Percentiles rank a stretch among this genome's conserved stretches.
Conservation (phyloP, 164 flowering plant species). For the Magnolia sinica region DNA sequence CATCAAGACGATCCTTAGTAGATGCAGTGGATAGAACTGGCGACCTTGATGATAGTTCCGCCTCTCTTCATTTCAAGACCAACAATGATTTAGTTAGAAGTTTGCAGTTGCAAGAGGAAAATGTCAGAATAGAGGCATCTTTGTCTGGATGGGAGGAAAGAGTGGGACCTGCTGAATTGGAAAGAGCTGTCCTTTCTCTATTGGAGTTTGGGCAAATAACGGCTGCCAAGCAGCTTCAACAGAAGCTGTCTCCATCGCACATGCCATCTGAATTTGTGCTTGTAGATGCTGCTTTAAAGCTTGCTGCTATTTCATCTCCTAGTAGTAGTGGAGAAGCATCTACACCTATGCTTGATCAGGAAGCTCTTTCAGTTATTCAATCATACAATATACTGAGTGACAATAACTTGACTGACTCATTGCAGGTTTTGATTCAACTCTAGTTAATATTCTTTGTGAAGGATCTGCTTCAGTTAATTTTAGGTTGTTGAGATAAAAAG, state of each 20-base stretch:
- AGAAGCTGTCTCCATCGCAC: slow-evolving; percentile 76
- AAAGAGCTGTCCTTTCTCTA: slow-evolving; percentile 93
- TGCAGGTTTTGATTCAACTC: slow-evolving; percentile 54
- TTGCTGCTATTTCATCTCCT: slow-evolving; percentile 70
- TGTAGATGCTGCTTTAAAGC: slow-evolving; percentile 78
- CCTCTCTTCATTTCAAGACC: slow-evolving; percentile 24
- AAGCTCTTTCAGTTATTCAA: slow-evolving; percentile 51
- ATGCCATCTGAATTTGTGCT: slow-evolving; percentile 68
- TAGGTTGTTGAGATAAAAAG: not conserved
- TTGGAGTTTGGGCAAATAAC: slow-evolving; percentile 93
- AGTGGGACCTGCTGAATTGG: slow-evolving; percentile 82
- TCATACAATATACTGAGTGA: slow-evolving; percentile 42
- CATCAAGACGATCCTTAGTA: slow-evolving; percentile 42
- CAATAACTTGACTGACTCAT: slow-evolving; percentile 39
- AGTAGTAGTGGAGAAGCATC: slow-evolving; percentile 27
- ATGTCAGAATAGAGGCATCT: slow-evolving; percentile 49
- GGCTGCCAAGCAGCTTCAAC: slow-evolving; percentile 95
- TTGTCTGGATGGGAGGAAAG: slow-evolving; percentile 94
- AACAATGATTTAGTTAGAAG: slow-evolving; percentile 27
- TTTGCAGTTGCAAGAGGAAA: slow-evolving; percentile 53
- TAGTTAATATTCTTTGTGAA: slow-evolving; percentile 3
- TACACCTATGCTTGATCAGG: slow-evolving; percentile 57
- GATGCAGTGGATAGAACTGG: slow-evolving; percentile 54
- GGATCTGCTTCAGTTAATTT: not conserved
- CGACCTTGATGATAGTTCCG: slow-evolving; percentile 49